Evolutionary conservation across 164 flowering plant genomes (phyloP).

Genomic region (Pachysandra terminalis): DNA sequence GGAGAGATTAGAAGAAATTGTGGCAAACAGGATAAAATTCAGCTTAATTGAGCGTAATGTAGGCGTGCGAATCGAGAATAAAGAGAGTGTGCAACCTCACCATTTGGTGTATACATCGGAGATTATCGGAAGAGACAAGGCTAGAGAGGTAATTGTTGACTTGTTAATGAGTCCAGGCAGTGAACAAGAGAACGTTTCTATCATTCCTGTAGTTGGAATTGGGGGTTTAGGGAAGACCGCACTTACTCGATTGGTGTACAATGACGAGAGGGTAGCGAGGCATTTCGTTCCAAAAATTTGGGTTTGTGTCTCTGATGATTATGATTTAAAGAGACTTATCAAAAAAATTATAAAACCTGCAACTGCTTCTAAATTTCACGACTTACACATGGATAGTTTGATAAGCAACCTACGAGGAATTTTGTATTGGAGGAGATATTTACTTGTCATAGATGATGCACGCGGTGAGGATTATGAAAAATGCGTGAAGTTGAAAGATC

Average conservation of each 20-base stretch:
- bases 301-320: background rate
- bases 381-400: too few relatives aligned
- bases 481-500: too few relatives aligned
- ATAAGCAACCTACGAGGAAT: background rate
- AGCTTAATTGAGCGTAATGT: too few relatives aligned
- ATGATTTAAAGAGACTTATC: background rate
- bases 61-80: background rate
- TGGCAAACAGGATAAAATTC: background rate
- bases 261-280: background rate
- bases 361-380: too few relatives aligned
- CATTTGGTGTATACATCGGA: background rate
- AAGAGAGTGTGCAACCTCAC: background rate
- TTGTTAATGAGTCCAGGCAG: background rate
- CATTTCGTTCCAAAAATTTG: background rate
- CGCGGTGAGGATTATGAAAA: too few relatives aligned
- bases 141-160: background rate
- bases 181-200: background rate
- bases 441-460: too few relatives aligned
- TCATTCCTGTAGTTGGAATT: background rate
- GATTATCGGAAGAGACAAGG: background rate
- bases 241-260: background rate
- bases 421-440: too few relatives aligned
- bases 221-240: background rate
- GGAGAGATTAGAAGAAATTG: background rate
- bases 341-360: too few relatives aligned